Evolutionary conservation across 2,329 filamentous ascomycete species (phyloP).

Genomic region (Myriosclerotinia scirpicola): DNA sequence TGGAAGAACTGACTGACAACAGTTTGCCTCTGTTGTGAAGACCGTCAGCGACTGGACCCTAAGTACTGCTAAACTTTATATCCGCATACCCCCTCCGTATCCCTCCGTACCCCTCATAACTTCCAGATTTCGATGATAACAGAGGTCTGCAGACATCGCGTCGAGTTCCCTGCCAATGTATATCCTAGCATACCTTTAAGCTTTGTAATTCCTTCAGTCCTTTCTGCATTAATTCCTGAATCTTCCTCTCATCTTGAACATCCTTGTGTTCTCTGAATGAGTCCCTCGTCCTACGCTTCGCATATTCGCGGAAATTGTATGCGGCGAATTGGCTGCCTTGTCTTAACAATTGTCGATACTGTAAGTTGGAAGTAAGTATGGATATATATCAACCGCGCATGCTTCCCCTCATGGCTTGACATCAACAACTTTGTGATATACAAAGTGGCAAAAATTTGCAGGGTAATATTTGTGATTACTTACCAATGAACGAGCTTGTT

Average conservation of each 20-base stretch:
- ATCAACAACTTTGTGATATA: neutral
- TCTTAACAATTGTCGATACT: constrained; percentile 92
- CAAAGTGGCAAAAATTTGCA: constrained; percentile 18
- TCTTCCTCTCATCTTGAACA: constrained; percentile 69
- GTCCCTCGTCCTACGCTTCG: constrained; percentile 84
- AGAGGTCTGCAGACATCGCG: neutral
- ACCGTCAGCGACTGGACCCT: constrained; percentile 26
- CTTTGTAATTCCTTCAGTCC: constrained; percentile 83
- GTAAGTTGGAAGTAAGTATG: constrained; percentile 23
- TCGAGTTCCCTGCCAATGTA: neutral
- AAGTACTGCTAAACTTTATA: neutral
- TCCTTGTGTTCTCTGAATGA: constrained; percentile 79
- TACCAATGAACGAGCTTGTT: constrained; percentile 41
- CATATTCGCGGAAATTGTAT: constrained; percentile 99
- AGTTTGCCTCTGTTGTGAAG: constrained; percentile 74
- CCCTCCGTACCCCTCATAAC: neutral
- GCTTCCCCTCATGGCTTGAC: neutral
- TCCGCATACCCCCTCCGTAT: neutral
- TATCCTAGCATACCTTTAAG: constrained; percentile 69
- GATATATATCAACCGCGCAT: neutral
- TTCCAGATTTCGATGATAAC: neutral
- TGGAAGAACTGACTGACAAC: constrained; percentile 94
- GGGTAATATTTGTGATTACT: constrained; percentile 19
- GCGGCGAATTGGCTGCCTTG: constrained; percentile 83
- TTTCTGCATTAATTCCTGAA: constrained; percentile 88